Base-by-base conservation (phyloP, 2,329 filamentous ascomycete species). In the Plectosphaerella cucumerina region DNA sequence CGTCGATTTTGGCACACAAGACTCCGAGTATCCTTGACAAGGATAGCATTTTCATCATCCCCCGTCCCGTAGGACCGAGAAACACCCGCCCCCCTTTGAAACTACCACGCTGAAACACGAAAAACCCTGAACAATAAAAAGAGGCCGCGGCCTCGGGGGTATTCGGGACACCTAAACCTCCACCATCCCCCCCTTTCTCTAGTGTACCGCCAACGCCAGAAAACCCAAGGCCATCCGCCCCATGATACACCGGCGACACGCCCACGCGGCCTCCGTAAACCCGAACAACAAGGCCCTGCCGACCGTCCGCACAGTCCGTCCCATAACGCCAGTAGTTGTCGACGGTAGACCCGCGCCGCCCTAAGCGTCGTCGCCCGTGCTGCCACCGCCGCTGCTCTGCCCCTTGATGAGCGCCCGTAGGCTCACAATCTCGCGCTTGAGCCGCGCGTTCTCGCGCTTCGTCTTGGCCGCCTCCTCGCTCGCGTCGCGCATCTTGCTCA, bases 401-500 rank as follows among this genome's bases (percentile, higher is more conserved):
- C 70, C 72, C 66, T 76, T 81, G 51, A 82, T 61, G 56, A 80
- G 62, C 45, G 82, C 75, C 61, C 81, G 74, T 59, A 88, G 70
- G 48, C 89, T 90, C 33, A 87, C 81, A 62, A 92, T 85, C 73
- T 96, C 91, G 60, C 91, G 79, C 73, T 87, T 91, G 60, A 97
- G 69, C 55, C 89, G 77, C 50, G 86, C 82, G 65, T 96, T 96
- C 67, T 97, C 93, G 70, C 89, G 91, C 72, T 90, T 90, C 56
- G 91, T 70, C 58, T 84, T 80, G 22, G 83, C 84, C 51, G 84
- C 81, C 69, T 97, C 92, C 54, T 95, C 91, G 58, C 87, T 79
- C 48, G 82, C 79, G 57, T 90, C 88, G 58, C 81, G 86, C 53
- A 96, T 66, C 63, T 84, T 83, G 34, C 72, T 72, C 62, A 91